A percentile compares a stretch with the other conserved stretches of the same genome.
phyloP scores from a whole-genome alignment of 352 stramenopile genomes.

The Peronospora farinosa region DNA sequence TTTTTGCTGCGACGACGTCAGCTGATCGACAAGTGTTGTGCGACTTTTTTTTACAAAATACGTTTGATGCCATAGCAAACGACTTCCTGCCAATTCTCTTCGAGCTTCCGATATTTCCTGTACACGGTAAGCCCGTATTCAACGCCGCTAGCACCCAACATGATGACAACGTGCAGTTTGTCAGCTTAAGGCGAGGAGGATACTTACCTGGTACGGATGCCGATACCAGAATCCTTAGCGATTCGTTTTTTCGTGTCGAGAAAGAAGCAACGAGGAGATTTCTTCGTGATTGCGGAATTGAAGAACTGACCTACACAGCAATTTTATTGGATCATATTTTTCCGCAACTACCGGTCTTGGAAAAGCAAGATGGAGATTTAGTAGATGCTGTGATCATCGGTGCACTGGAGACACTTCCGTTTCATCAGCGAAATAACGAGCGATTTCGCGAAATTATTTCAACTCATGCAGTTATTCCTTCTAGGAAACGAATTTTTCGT shows the following conservation, averaged over 20 bases:
- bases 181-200: conserved; percentile 30
- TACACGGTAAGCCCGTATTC: conserved; percentile 16
- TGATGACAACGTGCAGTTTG: conserved; percentile 6
- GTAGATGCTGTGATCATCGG: conserved; percentile 46
- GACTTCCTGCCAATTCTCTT: conserved; percentile 34
- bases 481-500: conserved; percentile 44
- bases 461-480: conserved; percentile 44
- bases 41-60: conserved; percentile 39
- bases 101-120: conserved; percentile 46
- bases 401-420: conserved; percentile 39
- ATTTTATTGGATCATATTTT: conserved; percentile 64
- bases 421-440: conserved; percentile 48
- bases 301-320: conserved; percentile 50
- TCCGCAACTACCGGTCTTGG: conserved; percentile 35
- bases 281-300: conserved; percentile 39
- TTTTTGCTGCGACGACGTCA: conserved; percentile 26
- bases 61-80: conserved; percentile 29
- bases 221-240: conserved; percentile 42
- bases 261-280: conserved; percentile 37
- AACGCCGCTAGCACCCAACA: background rate
- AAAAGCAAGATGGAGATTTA: conserved; percentile 27
- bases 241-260: conserved; percentile 41
- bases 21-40: conserved; percentile 33
- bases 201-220: conserved; percentile 39
- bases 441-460: conserved; percentile 45